Conservation (phyloP, 2,329 filamentous ascomycete genomes). For the Penicillium sp. region DNA sequence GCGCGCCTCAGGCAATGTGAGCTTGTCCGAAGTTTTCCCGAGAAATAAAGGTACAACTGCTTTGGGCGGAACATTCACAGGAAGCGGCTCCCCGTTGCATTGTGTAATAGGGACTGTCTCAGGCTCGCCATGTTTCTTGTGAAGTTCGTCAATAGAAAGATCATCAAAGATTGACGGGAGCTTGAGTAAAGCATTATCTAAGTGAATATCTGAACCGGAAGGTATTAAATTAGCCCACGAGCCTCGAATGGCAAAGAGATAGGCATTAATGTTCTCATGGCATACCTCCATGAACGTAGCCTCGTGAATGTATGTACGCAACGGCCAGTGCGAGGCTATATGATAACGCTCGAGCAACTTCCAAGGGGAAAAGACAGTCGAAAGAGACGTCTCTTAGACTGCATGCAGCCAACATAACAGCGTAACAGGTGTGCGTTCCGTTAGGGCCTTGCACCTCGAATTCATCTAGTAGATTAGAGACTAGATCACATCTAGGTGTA, state of each 20-base stretch:
- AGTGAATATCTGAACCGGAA: conserved; percentile 25
- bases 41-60: conserved; percentile 26
- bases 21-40: conserved; percentile 7
- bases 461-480: conserved; percentile 20
- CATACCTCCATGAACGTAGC: conserved; percentile 24
- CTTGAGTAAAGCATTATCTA: conserved; percentile 20
- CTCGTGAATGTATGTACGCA: conserved; percentile 20
- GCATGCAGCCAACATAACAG: conserved; percentile 21
- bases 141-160: conserved; percentile 29
- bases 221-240: too few species aligned
- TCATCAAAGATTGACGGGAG: conserved; percentile 19
- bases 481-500: not conserved
- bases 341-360: conserved; percentile 25
- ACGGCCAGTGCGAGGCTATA: conserved; percentile 16
- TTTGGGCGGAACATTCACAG: conserved; percentile 23
- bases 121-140: conserved; percentile 28
- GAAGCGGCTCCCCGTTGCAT: conserved; percentile 21
- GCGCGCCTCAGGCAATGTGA: conserved; percentile 23
- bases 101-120: conserved; percentile 24
- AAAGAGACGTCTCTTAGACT: conserved; percentile 28
- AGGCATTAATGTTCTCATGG: too few species aligned
- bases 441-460: conserved; percentile 27
- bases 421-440: conserved; percentile 26
- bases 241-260: too few species aligned
- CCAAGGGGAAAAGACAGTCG: conserved; percentile 22